Evolutionary conservation across 371 early-diverging fungal species (phyloP).

Genomic region (Mortierella sp.): DNA sequence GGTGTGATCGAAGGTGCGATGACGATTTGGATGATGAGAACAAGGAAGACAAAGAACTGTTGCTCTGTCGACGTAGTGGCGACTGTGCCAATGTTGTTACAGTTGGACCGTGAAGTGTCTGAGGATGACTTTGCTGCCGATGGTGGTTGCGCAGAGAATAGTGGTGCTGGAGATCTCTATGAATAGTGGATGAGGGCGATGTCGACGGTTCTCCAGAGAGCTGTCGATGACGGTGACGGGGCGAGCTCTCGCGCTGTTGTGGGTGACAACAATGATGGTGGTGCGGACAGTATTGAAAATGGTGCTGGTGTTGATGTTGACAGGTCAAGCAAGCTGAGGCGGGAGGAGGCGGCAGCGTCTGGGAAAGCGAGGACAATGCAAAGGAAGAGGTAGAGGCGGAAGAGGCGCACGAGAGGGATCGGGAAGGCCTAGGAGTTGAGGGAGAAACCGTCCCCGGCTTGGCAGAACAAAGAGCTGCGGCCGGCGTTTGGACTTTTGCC

Average conservation of each 20-base stretch:
- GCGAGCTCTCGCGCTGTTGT: background rate
- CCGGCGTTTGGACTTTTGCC: background rate
- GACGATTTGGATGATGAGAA: slow-evolving; percentile 2
- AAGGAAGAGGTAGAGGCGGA: background rate
- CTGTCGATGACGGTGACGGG: slow-evolving; percentile 22
- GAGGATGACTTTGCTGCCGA: slow-evolving; percentile 26
- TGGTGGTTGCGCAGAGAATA: slow-evolving; percentile 3
- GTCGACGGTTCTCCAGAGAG: slow-evolving; percentile 12
- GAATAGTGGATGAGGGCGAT: slow-evolving; percentile 2
- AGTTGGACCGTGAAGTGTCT: slow-evolving; percentile 19
- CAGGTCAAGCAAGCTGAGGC: background rate
- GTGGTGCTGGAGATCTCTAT: slow-evolving; percentile 8
- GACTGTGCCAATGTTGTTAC: slow-evolving; percentile 32
- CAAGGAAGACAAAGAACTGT: slow-evolving; percentile 2
- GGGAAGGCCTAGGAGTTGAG: background rate
- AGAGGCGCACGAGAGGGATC: background rate
- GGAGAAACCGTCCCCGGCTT: background rate
- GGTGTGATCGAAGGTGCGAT: slow-evolving; percentile 8
- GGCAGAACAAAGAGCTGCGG: background rate
- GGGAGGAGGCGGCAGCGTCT: slow-evolving; percentile 1
- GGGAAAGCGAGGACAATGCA: background rate
- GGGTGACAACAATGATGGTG: background rate
- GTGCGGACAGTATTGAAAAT: slow-evolving; percentile 2
- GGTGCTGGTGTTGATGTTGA: background rate
- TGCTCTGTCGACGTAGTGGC: slow-evolving; percentile 22